These are phyloP conservation scores for Debaryomyces sp. DNA, from an alignment of 1,139 yeast genomes.

Conservation along the genomic window DNA sequence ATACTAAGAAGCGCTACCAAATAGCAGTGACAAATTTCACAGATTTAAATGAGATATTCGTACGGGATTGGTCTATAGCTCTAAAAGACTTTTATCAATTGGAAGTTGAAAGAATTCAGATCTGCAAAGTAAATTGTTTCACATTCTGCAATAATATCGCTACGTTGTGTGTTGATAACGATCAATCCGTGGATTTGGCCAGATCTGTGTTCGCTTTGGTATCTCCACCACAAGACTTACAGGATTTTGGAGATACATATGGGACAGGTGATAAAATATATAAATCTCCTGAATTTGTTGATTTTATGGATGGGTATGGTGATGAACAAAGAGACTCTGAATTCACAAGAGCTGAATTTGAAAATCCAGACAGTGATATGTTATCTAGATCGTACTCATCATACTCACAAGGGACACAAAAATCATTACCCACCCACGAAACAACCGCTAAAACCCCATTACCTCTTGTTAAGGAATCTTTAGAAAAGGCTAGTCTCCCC, in stretches of 20 bases:
- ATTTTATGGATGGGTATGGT: constrained; percentile 42
- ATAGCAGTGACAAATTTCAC: constrained; percentile 59
- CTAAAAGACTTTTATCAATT: constrained; percentile 71
- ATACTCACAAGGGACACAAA: constrained; percentile 20
- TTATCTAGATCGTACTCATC: constrained; percentile 39
- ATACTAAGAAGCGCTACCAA: constrained; percentile 60
- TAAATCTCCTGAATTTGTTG: constrained; percentile 53
- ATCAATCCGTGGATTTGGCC: constrained; percentile 71
- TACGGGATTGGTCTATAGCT: constrained; percentile 75
- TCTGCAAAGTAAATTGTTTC: constrained; percentile 78
- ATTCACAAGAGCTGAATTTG: constrained; percentile 33
- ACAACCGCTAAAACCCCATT: constrained; percentile 5
- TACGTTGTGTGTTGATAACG: constrained; percentile 76
- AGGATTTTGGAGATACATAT: constrained; percentile 52
- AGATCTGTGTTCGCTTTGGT: constrained; percentile 71
- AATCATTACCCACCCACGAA: constrained; percentile 4
- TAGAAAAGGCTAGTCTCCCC: constrained; percentile 11
- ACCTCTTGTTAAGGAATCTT: constrained; percentile 12
- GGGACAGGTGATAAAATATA: constrained; percentile 71
- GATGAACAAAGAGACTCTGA: constrained; percentile 22
- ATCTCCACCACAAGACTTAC: constrained; percentile 62
- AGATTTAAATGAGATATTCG: constrained; percentile 72
- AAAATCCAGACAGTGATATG: constrained; percentile 38
- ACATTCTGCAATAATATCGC: constrained; percentile 79
- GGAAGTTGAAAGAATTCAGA: constrained; percentile 78